phyloP scores from a whole-genome alignment of 768 basidiomycete genomes.

The Termitomyces sp. region DNA sequence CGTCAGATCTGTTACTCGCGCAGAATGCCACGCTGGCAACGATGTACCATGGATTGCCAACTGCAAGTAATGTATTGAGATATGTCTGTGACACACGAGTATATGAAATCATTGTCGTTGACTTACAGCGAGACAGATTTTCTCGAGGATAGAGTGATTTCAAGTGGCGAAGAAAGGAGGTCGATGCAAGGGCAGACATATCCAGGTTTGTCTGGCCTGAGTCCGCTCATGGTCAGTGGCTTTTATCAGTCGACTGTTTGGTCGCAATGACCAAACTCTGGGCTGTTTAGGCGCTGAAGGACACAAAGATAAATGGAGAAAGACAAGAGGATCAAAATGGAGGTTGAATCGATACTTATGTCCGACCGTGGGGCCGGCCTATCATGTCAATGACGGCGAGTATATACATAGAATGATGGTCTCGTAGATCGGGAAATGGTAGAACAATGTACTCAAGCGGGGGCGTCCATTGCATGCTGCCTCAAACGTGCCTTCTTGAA shows the following conservation, averaged over 20 bases:
- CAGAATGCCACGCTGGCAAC: slow-evolving; percentile 52
- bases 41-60: slow-evolving; percentile 52
- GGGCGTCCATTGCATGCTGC: not conserved
- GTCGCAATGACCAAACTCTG: not conserved
- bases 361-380: not conserved
- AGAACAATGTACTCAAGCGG: not conserved
- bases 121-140: slow-evolving; percentile 13
- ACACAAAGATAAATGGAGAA: not conserved
- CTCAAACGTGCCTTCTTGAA: not conserved
- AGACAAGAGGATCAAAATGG: not conserved
- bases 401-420: not conserved
- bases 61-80: not conserved
- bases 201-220: not conserved
- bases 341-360: not conserved
- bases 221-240: not conserved
- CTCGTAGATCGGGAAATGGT: not conserved
- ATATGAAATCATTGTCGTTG: not conserved
- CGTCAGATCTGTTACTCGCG: slow-evolving; percentile 55
- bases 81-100: no score
- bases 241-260: not conserved
- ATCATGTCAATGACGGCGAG: no score
- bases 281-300: not conserved
- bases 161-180: slow-evolving; percentile 36
- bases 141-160: slow-evolving; percentile 39
- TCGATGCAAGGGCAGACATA: slow-evolving; percentile 26